These are phyloP conservation scores for Candida gigantensis DNA, from an alignment of 1,139 yeast genomes.

Conservation along the genomic window DNA sequence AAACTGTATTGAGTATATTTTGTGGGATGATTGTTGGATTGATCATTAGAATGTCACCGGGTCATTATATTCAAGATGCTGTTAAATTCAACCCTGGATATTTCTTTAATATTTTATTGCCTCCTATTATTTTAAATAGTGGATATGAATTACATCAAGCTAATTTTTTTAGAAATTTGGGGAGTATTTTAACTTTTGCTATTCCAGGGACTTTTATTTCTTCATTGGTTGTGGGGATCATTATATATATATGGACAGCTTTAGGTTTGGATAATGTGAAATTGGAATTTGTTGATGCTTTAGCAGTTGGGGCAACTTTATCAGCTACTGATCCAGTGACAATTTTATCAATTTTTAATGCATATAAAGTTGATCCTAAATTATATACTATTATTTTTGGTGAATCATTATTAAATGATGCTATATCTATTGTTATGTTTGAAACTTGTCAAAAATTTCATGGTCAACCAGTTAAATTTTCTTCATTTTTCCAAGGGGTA, in stretches of 20 bases:
- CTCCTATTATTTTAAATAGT: conserved; percentile 93
- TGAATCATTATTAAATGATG: conserved; percentile 92
- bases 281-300: conserved; percentile 91
- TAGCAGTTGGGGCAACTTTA: conserved; percentile 95
- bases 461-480: conserved; percentile 72
- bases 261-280: conserved; percentile 86
- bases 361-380: conserved; percentile 97
- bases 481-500: conserved; percentile 87
- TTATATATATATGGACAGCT: conserved; percentile 86
- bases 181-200: conserved; percentile 90
- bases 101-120: conserved; percentile 89
- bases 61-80: conserved; percentile 95
- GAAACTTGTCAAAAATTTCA: conserved; percentile 97
- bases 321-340: conserved; percentile 99
- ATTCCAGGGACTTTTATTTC: conserved; percentile 96
- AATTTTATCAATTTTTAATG: conserved; percentile 91
- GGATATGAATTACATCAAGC: conserved; percentile 97
- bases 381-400: conserved; percentile 96
- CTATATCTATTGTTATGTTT: conserved; percentile 98
- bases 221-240: conserved; percentile 83
- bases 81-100: conserved; percentile 93
- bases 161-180: conserved; percentile 89
- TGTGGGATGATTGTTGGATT: conserved; percentile 97
- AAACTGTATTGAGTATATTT: conserved; percentile 91
- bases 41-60: conserved; percentile 86